Base-by-base conservation (phyloP, 2,329 filamentous ascomycete genomes). In the Pleurostoma richardsiae region DNA sequence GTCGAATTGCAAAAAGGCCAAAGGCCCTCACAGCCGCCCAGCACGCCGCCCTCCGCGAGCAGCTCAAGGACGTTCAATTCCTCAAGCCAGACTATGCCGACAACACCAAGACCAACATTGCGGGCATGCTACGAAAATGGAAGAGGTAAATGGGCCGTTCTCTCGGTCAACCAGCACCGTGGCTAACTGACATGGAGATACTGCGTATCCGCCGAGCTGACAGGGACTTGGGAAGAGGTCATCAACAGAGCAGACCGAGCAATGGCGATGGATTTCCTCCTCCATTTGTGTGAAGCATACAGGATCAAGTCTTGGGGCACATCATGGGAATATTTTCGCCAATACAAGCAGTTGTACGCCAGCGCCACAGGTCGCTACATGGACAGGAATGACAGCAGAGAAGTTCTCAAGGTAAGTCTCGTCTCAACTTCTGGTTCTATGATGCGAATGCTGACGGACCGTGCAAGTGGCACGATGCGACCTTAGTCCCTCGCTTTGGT, bases 261-360 rank as follows among this genome's bases (percentile, higher is more conserved):
- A 7, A 53, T 40, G 10, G 41, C 41, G 10, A 50, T 59, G 42
- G 57, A 60, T 44, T 62, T 63, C 46, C 45, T 62, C 41, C 46
- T 58, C 6, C 54, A 50, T 19, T 43, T 63, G 4, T 57, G 45
- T 29, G 45, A 56, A 40, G 46, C 40, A 11, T 56, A 50, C 11
- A 60, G 54, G 27, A 56, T 60, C 33, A 54, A 38, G 39, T 62
- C 50, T 19, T 57, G 38, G 45, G 54, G 55, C 11, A 55, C 43
- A 4, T 48, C 43, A 29, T 4, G 55, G 8, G 51, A 55, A 39
- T 63, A 62, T 43, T 60, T 59, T 40, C 49, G 49, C n/a, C 39
- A 62, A 33, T 61, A 59, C 41, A 44, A 62, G 45, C 42, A 60
- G 42, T 52, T 60, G 5, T 59, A 60, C 30, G 58, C 47, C 4